phyloP scores from a whole-genome alignment of 176 grass and related monocot species.

The Triticum dicoccoides region DNA sequence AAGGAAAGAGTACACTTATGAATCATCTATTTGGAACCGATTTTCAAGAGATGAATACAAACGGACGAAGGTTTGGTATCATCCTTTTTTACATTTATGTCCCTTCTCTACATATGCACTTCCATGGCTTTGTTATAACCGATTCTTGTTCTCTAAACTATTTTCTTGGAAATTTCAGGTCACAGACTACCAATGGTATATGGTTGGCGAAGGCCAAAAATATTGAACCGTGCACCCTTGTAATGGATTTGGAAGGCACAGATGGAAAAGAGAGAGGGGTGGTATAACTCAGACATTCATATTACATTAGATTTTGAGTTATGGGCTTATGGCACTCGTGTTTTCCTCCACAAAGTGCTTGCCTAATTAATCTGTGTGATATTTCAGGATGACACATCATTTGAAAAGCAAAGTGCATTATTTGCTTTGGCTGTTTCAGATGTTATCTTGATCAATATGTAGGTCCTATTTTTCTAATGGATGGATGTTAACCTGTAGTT shows the following conservation, averaged over 20 bases:
- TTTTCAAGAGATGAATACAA: constrained; percentile 86
- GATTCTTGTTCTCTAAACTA: not conserved
- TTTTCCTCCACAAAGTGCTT: no score
- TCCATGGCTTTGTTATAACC: not conserved
- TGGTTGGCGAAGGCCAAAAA: constrained; percentile 68
- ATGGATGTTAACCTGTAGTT: not conserved
- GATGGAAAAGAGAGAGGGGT: constrained; percentile 75
- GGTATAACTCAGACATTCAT: no score
- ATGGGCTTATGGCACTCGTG: no score
- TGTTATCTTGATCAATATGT: constrained; percentile 95
- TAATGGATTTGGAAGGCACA: constrained; percentile 94
- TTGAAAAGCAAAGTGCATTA: constrained; percentile 84
- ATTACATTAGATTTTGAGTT: no score
- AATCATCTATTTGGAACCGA: constrained; percentile 85
- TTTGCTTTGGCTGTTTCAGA: constrained; percentile 95
- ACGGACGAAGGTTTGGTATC: constrained; percentile 60
- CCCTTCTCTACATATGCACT: not conserved
- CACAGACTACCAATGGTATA: constrained; percentile 90
- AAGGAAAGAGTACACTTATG: constrained; percentile 96
- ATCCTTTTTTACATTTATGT: constrained; percentile 6
- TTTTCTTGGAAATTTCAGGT: constrained; percentile 43
- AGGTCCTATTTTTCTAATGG: constrained; percentile 8
- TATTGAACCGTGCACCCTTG: constrained; percentile 79
- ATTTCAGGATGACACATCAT: no score
- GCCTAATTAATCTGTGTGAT: not conserved